Percentiles rank a stretch among this genome's conserved stretches.
phyloP scores from a whole-genome alignment of 2,329 filamentous ascomycete genomes.

The Aspergillus sp. region DNA sequence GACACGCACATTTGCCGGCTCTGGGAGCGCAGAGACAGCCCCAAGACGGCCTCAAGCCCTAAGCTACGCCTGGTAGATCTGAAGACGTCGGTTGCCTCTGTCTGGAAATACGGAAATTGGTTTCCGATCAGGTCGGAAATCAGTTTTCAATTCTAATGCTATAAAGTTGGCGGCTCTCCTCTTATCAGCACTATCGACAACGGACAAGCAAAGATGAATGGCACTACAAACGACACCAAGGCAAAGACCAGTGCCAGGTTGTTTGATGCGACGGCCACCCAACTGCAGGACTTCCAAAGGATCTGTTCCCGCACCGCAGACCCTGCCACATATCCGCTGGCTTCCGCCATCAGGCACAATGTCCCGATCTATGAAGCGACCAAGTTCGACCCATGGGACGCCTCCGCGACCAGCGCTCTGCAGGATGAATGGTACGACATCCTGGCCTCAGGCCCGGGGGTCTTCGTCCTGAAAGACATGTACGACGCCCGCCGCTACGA shows the following conservation, averaged over 20 bases:
- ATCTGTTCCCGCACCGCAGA: constrained; percentile 38
- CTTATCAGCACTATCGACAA: background rate
- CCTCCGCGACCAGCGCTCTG: constrained; percentile 30
- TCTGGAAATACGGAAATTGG: background rate
- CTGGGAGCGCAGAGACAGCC: no score
- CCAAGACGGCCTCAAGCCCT: no score
- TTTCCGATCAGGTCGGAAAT: background rate
- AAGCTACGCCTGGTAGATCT: no score
- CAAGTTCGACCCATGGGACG: constrained; percentile 26
- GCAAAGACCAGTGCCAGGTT: background rate
- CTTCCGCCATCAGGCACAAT: constrained; percentile 40
- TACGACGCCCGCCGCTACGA: constrained; percentile 32
- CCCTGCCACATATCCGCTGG: constrained; percentile 41
- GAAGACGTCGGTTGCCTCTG: background rate
- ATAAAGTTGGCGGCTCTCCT: no score
- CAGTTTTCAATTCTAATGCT: background rate
- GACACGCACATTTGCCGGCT: no score
- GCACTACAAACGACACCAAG: background rate
- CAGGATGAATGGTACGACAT: constrained; percentile 56
- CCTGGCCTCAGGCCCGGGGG: constrained; percentile 50
- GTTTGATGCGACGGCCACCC: constrained; percentile 11
- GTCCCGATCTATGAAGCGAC: constrained; percentile 50
- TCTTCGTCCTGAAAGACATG: constrained; percentile 51
- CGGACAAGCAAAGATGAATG: background rate
- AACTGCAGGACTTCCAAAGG: constrained; percentile 36